Evolutionary conservation across 495 filamentous ascomycete genomes (phyloP).

Genomic region (Trichoderma reesei): DNA sequence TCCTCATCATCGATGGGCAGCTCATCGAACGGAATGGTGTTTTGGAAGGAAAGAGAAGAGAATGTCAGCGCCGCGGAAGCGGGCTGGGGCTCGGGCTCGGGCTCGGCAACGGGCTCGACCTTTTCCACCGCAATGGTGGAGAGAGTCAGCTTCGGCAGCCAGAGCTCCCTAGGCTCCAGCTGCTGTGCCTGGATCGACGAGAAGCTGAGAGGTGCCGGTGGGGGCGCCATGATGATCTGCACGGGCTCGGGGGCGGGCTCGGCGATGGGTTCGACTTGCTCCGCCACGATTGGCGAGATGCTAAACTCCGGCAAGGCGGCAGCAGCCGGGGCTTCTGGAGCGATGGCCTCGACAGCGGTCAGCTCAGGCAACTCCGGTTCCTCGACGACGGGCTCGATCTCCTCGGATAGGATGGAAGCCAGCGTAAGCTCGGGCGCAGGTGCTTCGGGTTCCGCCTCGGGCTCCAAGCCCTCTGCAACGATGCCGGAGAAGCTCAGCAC

Average conservation of each 20-base stretch:
- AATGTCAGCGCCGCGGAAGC: conserved; percentile 15
- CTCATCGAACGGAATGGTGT: conserved; percentile 14
- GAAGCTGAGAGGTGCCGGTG: conserved; percentile 8
- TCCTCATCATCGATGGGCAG: not conserved
- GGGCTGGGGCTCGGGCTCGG: conserved; percentile 17
- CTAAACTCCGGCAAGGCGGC: conserved; percentile 13
- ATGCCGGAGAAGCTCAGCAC: conserved; percentile 23
- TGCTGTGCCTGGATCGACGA: conserved; percentile 12
- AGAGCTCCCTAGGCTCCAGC: conserved; percentile 16
- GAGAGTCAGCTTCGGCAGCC: conserved; percentile 17
- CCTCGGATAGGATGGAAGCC: conserved; percentile 19
- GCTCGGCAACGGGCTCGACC: conserved; percentile 23
- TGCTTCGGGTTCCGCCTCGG: conserved; percentile 16
- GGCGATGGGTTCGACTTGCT: conserved; percentile 18
- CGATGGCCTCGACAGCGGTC: not conserved
- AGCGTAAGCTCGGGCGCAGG: conserved; percentile 18
- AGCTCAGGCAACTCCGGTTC: conserved; percentile 3
- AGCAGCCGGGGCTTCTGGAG: conserved; percentile 14
- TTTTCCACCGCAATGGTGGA: conserved; percentile 16
- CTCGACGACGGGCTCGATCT: conserved; percentile 19
- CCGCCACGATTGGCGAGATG: conserved; percentile 20
- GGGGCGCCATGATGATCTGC: not conserved
- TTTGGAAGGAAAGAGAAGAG: conserved; percentile 15
- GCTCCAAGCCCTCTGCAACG: conserved; percentile 11
- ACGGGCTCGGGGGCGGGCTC: conserved; percentile 13